Conservation (phyloP, 163 green algal genomes). For the Chloromonas sp. region DNA sequence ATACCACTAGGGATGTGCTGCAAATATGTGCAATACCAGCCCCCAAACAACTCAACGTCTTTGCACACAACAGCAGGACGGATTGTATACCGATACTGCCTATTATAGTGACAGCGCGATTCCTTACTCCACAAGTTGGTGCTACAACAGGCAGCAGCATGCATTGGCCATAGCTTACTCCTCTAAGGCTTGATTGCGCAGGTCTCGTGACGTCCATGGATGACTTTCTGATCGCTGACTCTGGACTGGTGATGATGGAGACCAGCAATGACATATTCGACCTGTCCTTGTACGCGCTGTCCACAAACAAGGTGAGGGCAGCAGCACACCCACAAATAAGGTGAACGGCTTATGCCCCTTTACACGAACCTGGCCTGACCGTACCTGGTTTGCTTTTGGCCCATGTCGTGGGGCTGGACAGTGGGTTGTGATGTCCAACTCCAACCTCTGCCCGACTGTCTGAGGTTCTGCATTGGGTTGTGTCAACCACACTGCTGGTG, state of each 20-base stretch:
- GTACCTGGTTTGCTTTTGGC: neutral
- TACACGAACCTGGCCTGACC: no score
- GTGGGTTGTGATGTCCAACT: no score
- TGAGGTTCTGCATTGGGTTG: no score
- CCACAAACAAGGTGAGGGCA: conserved; percentile 13
- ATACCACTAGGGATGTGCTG: neutral
- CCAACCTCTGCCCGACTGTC: no score
- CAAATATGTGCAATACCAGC: neutral
- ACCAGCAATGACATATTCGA: conserved; percentile 63
- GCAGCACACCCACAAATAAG: no score
- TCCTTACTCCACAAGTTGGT: no score
- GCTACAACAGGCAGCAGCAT: neutral
- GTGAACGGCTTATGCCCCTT: no score
- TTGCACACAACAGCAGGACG: no score
- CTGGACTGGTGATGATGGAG: conserved; percentile 48
- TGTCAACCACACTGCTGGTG: no score
- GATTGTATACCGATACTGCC: no score
- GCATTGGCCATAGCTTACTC: neutral
- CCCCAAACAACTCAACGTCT: no score
- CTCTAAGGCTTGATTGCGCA: conserved; percentile 2
- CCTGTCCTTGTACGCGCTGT: conserved; percentile 36
- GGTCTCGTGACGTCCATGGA: conserved; percentile 49
- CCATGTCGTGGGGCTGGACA: neutral
- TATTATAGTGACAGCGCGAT: neutral
- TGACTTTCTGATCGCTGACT: conserved; percentile 56